Base-by-base conservation (phyloP, 352 stramenopile genomes). In the Thalassiosira livingstoniorum region DNA sequence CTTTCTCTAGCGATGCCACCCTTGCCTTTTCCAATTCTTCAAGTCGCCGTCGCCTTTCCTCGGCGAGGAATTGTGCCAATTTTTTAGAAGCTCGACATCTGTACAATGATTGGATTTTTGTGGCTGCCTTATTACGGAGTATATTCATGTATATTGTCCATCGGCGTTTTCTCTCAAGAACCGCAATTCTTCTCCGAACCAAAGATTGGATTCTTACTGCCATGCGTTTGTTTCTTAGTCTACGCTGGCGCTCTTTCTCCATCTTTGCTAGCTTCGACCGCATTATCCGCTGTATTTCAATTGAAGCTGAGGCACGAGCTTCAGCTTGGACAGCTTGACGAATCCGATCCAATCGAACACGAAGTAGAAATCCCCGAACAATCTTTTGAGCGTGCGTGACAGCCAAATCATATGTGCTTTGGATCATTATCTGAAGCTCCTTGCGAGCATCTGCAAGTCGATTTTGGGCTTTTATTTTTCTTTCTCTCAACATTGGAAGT, bases 351-450 rank as follows among this genome's bases (percentile, higher is more conserved):
- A 85, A 66, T 11, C 53, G 54, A 31, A 23, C 27, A 21, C 80
- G 63, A 25, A 79, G 34, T 32, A 87, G 58, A 68, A 75, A 80
- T 57, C 74, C 62, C 35, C 80, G 63, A 37, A 79, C 53, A 31
- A 87, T 51, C 23, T 73, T 76, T 53, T 87, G 80, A 2, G 69
- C 60, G 32, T 87, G 75, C n/a, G 71, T 62, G 15, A 73, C 76
- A 11, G 80, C 80, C 27, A 85, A 58, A 10, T 82, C 55, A 63
- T 75, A 87, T 25, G 78, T 32, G 31, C 11, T 37, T 68, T 87
- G 80, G 18, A 85, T 74, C 61, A 87, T 80, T 11, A 87, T 78
- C 5, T 51, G 31, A 29, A 87, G 45, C 35, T 87, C 80, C 27
- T 53, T 64, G 55, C 74, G 64, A n/a, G 73, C 61, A 34, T 57